These are phyloP conservation scores for Fraxinus americana DNA, from an alignment of 257 asterid species.

Conservation along the genomic window DNA sequence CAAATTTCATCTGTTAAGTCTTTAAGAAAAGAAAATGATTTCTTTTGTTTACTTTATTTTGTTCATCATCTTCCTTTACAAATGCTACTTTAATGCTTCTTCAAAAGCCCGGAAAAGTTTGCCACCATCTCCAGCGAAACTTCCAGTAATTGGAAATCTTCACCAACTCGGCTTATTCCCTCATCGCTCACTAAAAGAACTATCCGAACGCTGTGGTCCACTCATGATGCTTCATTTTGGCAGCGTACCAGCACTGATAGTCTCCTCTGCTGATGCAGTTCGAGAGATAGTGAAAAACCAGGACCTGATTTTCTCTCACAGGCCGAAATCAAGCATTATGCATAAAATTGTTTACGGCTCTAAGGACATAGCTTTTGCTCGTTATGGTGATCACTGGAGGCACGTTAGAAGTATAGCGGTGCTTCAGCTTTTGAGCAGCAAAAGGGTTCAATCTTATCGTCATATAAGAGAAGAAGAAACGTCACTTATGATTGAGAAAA, in stretches of 20 bases:
- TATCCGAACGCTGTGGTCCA: too few species aligned
- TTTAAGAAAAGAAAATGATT: background rate
- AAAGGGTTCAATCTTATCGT: background rate
- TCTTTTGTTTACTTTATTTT: background rate
- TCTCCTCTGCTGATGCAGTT: constrained; percentile 1
- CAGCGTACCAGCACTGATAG: background rate
- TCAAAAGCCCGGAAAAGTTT: background rate
- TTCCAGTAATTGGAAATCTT: too few species aligned
- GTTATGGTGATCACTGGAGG: background rate
- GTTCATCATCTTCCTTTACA: background rate
- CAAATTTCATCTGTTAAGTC: background rate
- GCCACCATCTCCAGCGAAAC: background rate
- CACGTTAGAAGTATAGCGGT: background rate
- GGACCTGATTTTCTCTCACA: background rate
- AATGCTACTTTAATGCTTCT: background rate
- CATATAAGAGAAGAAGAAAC: background rate
- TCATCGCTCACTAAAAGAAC: too few species aligned
- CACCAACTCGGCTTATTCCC: too few species aligned
- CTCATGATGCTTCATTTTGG: background rate
- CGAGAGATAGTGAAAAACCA: background rate
- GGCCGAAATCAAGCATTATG: background rate
- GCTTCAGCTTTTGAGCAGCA: background rate
- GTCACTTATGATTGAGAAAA: background rate
- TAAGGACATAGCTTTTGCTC: background rate
- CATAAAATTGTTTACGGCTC: background rate